phyloP scores from a whole-genome alignment of 1,284 basidiomycete genomes.

The Coniophora puteana region DNA sequence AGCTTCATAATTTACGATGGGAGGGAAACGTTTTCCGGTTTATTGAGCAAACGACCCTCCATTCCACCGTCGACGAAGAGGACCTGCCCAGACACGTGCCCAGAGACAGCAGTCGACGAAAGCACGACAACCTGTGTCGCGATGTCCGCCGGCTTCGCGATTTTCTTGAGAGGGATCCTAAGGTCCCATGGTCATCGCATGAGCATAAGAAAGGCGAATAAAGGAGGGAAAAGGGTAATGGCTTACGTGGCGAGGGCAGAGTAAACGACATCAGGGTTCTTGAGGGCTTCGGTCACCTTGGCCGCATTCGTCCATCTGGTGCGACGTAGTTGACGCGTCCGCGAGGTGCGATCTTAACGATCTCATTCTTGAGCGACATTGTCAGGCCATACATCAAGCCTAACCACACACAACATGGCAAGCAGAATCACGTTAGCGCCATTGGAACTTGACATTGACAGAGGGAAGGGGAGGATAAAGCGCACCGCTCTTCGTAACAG shows the following conservation, averaged over 20 bases:
- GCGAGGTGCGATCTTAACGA: slow-evolving; percentile 67
- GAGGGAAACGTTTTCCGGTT: slow-evolving; percentile 32
- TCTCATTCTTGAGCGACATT: slow-evolving; percentile 74
- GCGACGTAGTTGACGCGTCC: slow-evolving; percentile 71
- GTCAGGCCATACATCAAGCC: slow-evolving; percentile 76
- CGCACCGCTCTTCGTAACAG: slow-evolving; percentile 54
- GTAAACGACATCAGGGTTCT: slow-evolving; percentile 43
- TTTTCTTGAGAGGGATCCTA: slow-evolving; percentile 70
- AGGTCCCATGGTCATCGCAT: neutral
- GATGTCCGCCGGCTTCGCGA: slow-evolving; percentile 60
- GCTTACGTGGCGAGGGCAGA: slow-evolving; percentile 62
- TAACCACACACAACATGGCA: slow-evolving; percentile 18
- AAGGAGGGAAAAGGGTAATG: neutral
- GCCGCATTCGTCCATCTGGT: slow-evolving; percentile 68
- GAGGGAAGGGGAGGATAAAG: too few relatives aligned
- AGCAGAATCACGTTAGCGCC: neutral
- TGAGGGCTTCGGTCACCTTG: slow-evolving; percentile 48
- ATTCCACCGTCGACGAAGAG: slow-evolving; percentile 75
- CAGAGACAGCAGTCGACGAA: slow-evolving; percentile 59
- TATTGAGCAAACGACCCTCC: slow-evolving; percentile 60
- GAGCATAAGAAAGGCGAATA: too few relatives aligned
- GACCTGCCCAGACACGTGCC: slow-evolving; percentile 69
- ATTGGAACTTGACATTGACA: too few relatives aligned
- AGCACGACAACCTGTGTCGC: slow-evolving; percentile 64
- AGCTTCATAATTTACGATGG: too few relatives aligned